A percentile compares a stretch with the other conserved stretches of the same genome.
Evolutionary conservation across 495 filamentous ascomycete genomes (phyloP).

Genomic region (Pyronema domesticum): DNA sequence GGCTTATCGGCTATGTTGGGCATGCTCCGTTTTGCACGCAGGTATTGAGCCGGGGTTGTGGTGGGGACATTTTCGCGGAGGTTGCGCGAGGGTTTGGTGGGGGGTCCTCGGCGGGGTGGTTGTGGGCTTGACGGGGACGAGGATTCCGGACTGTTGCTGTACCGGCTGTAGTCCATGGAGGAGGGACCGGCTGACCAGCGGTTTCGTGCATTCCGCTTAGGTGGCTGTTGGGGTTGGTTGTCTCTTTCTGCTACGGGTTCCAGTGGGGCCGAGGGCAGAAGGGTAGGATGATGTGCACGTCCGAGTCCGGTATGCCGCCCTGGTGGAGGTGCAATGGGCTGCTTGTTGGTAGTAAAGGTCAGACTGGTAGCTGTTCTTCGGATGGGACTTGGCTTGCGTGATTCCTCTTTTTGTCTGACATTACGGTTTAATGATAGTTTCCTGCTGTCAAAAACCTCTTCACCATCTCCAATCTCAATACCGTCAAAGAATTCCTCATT

Average conservation of each 20-base stretch:
- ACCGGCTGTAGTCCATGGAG: background rate
- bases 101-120: background rate
- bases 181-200: constrained; percentile 12
- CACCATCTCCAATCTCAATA: constrained; percentile 66
- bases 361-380: constrained; percentile 63
- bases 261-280: constrained; percentile 37
- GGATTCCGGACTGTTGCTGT: background rate
- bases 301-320: constrained; percentile 39
- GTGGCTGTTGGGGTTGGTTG: constrained; percentile 36
- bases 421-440: constrained; percentile 86
- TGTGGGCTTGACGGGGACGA: no score
- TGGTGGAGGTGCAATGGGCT: constrained; percentile 23
- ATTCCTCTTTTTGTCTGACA: constrained; percentile 58
- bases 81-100: background rate
- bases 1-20: constrained; percentile 45
- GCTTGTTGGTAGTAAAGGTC: constrained; percentile 55
- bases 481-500: constrained; percentile 76
- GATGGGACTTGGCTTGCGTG: constrained; percentile 44
- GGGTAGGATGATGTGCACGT: constrained; percentile 38
- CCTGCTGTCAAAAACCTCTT: constrained; percentile 54
- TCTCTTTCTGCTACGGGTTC: constrained; percentile 89
- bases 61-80: constrained; percentile 27
- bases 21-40: constrained; percentile 75
- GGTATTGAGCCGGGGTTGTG: constrained; percentile 51
- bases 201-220: constrained; percentile 14